phyloP scores from a whole-genome alignment of 352 stramenopile genomes.

The Globisporangium polare region DNA sequence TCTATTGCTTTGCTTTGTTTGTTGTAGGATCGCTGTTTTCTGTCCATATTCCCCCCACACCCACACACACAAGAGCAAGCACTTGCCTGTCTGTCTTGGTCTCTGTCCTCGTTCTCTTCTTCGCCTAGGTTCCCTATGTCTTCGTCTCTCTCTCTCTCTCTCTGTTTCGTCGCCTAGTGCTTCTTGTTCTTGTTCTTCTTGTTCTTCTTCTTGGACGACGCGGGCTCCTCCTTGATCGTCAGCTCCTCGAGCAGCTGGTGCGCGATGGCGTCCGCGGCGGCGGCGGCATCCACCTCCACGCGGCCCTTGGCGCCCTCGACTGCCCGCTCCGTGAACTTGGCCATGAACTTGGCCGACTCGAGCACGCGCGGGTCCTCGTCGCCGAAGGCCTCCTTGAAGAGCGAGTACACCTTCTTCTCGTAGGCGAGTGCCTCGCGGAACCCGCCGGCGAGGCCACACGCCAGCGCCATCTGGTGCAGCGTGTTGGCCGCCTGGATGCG shows the following conservation, averaged over 20 bases:
- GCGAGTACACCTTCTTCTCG: slow-evolving; percentile 86
- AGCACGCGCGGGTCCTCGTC: slow-evolving; percentile 76
- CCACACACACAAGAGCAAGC: slow-evolving; percentile 6
- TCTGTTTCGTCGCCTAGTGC: slow-evolving; percentile 31
- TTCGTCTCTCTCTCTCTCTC: not conserved
- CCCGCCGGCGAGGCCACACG: slow-evolving; percentile 67
- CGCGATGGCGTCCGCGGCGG: slow-evolving; percentile 70
- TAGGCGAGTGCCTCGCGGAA: slow-evolving; percentile 87
- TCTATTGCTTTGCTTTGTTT: slow-evolving; percentile 3
- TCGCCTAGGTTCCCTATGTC: slow-evolving; percentile 1
- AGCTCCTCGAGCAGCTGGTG: slow-evolving; percentile 74
- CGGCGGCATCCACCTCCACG: slow-evolving; percentile 70
- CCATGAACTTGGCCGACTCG: slow-evolving; percentile 83
- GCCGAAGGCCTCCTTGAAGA: slow-evolving; percentile 81
- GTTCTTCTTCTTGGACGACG: slow-evolving; percentile 56
- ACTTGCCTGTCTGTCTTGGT: not conserved
- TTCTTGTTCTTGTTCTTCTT: slow-evolving; percentile 79
- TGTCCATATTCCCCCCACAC: slow-evolving; percentile 4
- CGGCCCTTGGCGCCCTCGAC: slow-evolving; percentile 85
- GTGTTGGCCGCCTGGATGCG: slow-evolving; percentile 83
- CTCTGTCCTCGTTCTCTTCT: not conserved
- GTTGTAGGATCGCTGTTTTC: not conserved
- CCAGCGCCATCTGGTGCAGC: slow-evolving; percentile 86
- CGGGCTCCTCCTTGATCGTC: slow-evolving; percentile 57
- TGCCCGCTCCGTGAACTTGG: slow-evolving; percentile 82